phyloP scores from a whole-genome alignment of 2,329 filamentous ascomycete genomes.

The Arthrocladium fulminans region DNA sequence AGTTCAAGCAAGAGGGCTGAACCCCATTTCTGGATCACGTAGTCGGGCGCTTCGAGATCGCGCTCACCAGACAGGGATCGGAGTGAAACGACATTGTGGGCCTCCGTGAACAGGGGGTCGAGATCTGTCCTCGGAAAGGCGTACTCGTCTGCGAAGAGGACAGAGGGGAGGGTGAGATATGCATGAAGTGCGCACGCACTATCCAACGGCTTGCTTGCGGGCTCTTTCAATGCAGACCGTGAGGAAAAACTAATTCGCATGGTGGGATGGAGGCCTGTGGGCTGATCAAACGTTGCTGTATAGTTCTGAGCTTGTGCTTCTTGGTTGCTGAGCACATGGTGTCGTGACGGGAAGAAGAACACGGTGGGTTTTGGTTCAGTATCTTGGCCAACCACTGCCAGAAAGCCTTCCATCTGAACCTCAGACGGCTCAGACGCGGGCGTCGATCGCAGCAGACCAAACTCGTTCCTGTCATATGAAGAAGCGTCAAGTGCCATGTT shows the following conservation, averaged over 20 bases:
- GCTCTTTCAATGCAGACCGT: slow-evolving; percentile 39
- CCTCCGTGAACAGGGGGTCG: slow-evolving; percentile 61
- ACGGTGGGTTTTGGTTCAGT: slow-evolving; percentile 61
- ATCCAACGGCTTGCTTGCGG: slow-evolving; percentile 33
- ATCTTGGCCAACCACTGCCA: slow-evolving; percentile 70
- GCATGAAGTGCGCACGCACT: slow-evolving; percentile 64
- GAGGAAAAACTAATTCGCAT: slow-evolving; percentile 58
- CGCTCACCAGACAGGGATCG: slow-evolving; percentile 64
- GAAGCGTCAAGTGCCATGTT: slow-evolving; percentile 32
- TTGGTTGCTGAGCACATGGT: slow-evolving; percentile 48
- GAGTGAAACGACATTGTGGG: slow-evolving; percentile 65
- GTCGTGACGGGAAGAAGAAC: slow-evolving; percentile 76
- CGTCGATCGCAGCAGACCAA: slow-evolving; percentile 67
- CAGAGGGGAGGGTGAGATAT: slow-evolving; percentile 72
- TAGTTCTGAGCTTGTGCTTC: slow-evolving; percentile 44
- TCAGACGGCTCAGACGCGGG: slow-evolving; percentile 55
- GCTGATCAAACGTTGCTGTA: slow-evolving; percentile 54
- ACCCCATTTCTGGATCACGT: slow-evolving; percentile 68
- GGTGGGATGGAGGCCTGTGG: slow-evolving; percentile 75
- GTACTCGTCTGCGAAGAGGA: slow-evolving; percentile 79
- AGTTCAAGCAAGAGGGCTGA: slow-evolving; percentile 69
- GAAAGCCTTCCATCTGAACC: slow-evolving; percentile 65
- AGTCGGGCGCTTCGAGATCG: slow-evolving; percentile 84
- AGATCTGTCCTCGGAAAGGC: slow-evolving; percentile 52
- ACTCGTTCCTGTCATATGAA: slow-evolving; percentile 46